Percentiles rank a stretch among this genome's conserved stretches.
Conservation (phyloP, 1,284 basidiomycete species). For the Amylostereum areolatum region DNA sequence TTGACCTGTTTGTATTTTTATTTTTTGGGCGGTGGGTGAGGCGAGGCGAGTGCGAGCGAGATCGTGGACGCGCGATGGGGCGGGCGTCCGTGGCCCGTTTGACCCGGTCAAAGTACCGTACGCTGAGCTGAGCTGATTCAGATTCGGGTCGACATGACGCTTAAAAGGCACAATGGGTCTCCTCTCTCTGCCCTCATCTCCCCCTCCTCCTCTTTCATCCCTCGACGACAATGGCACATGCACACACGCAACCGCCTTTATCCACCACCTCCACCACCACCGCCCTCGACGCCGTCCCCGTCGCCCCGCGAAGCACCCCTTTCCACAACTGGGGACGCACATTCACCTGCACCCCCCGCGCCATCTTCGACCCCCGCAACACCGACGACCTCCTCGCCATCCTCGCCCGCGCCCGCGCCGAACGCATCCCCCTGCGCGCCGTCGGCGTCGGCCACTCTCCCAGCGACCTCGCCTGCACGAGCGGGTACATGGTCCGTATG, state of each 20-base stretch:
- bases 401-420: slow-evolving; percentile 79
- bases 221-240: slow-evolving; percentile 4
- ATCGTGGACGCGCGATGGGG: too few relatives aligned
- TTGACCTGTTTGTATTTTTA: too few relatives aligned
- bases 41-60: too few relatives aligned
- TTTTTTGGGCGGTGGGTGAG: too few relatives aligned
- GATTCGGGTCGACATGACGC: too few relatives aligned
- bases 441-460: slow-evolving; percentile 92
- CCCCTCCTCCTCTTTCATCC: slow-evolving; percentile 7
- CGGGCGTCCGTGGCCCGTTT: too few relatives aligned
- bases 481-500: slow-evolving; percentile 78
- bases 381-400: slow-evolving; percentile 72
- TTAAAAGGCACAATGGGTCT: not conserved
- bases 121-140: too few relatives aligned
- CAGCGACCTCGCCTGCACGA: slow-evolving; percentile 86
- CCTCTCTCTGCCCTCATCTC: slow-evolving; percentile 6
- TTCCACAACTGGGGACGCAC: slow-evolving; percentile 74
- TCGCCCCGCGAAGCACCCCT: slow-evolving; percentile 34
- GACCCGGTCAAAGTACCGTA: too few relatives aligned
- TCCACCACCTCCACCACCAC: slow-evolving; percentile 38
- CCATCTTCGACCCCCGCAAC: slow-evolving; percentile 74
- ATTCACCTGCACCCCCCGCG: slow-evolving; percentile 56
- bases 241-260: slow-evolving; percentile 27
- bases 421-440: slow-evolving; percentile 70
- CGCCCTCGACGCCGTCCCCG: slow-evolving; percentile 43